Percentiles rank a stretch among this genome's conserved stretches.
Evolutionary conservation across 805 yeast genomes (phyloP).

Genomic region (Saturnispora galanensis): DNA sequence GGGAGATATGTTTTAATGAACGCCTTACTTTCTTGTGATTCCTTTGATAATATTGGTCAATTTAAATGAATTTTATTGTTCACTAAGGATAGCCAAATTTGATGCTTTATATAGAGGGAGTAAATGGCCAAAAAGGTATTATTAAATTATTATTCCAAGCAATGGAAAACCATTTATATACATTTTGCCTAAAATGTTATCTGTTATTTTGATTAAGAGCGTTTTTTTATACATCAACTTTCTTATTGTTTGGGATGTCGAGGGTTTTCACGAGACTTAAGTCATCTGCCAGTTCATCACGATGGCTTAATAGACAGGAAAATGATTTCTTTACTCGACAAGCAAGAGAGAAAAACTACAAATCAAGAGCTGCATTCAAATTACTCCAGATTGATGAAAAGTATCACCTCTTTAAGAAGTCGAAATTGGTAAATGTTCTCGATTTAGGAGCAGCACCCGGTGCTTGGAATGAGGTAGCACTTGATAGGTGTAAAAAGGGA

Average conservation of each 20-base stretch:
- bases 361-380: slow-evolving; percentile 89
- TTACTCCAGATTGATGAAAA: slow-evolving; percentile 63
- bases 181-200: too few species aligned
- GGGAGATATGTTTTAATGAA: too few species aligned
- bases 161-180: too few species aligned
- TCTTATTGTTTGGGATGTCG: neutral
- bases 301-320: slow-evolving; percentile 69
- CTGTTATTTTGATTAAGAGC: too few species aligned
- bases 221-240: neutral
- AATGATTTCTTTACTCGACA: slow-evolving; percentile 56
- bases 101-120: too few species aligned
- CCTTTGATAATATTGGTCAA: too few species aligned
- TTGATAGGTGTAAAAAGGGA: slow-evolving; percentile 36
- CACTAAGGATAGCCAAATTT: too few species aligned
- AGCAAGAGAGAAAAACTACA: slow-evolving; percentile 52
- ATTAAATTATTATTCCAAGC: too few species aligned
- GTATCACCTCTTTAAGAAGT: slow-evolving; percentile 39
- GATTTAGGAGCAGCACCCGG: slow-evolving; percentile 95
- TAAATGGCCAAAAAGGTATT: too few species aligned
- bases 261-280: neutral
- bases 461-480: slow-evolving; percentile 86
- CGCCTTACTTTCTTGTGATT: too few species aligned
- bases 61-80: too few species aligned
- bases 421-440: slow-evolving; percentile 35
- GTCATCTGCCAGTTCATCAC: slow-evolving; percentile 41